Conservation (phyloP, 345 rosid genomes). For the Syzygium jambos region DNA sequence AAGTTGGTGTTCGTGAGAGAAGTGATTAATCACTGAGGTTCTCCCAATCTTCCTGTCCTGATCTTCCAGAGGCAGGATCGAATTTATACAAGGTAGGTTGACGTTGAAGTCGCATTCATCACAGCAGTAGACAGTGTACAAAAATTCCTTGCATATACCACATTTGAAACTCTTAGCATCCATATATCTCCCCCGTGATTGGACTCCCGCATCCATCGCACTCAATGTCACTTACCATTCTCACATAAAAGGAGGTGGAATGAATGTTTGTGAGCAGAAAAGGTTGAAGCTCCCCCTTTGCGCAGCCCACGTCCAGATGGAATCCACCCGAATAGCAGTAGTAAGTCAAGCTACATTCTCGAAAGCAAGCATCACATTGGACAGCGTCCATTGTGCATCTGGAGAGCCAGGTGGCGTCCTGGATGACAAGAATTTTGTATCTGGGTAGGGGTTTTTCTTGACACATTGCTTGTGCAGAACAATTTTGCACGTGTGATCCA, state of each 20-base stretch:
- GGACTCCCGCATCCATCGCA: too few relatives aligned
- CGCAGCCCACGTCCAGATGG: neutral
- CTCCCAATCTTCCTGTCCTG: neutral
- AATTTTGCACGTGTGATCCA: neutral
- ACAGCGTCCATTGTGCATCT: neutral
- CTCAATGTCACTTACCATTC: neutral
- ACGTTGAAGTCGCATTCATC: neutral
- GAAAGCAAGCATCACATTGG: neutral
- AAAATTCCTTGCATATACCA: neutral
- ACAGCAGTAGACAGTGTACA: neutral
- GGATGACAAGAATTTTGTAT: neutral
- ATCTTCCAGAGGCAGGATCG: neutral
- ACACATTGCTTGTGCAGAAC: neutral
- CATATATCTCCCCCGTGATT: neutral
- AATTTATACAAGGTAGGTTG: neutral
- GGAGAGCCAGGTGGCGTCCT: neutral
- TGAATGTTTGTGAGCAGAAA: neutral
- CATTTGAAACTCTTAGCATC: neutral
- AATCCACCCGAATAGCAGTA: neutral
- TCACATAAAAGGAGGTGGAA: neutral
- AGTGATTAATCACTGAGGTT: neutral
- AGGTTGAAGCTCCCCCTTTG: neutral
- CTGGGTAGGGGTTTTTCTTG: neutral
- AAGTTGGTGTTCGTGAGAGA: neutral
- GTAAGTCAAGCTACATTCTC: neutral